Conservation (phyloP, 495 filamentous ascomycete species). For the Hypoxylon lienhwacheense region DNA sequence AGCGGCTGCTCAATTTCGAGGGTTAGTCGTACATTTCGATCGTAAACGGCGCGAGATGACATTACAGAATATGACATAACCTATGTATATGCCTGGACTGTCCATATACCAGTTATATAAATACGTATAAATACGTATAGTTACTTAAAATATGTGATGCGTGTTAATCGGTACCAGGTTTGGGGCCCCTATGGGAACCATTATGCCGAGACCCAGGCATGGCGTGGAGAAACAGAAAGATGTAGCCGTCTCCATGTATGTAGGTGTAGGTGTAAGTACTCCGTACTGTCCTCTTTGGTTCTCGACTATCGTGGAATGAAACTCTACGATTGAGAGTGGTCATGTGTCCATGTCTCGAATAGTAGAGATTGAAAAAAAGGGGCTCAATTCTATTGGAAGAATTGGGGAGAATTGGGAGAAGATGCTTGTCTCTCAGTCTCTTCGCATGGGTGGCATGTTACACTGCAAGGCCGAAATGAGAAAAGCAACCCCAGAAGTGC, state of each 20-base stretch:
- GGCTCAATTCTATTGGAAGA: conserved; percentile 22
- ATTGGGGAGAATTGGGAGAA: too few species aligned
- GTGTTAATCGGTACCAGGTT: conserved; percentile 27
- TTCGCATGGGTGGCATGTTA: conserved; percentile 33
- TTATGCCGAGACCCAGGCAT: conserved; percentile 30
- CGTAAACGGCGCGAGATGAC: conserved; percentile 1
- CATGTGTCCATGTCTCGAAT: conserved; percentile 32
- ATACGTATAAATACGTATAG: conserved; percentile 19
- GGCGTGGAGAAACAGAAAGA: conserved; percentile 29
- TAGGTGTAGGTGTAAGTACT: background rate
- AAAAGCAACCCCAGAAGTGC: conserved; percentile 36
- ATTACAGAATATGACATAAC: too few species aligned
- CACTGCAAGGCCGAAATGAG: conserved; percentile 37
- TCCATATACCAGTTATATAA: too few species aligned
- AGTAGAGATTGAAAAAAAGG: conserved; percentile 21
- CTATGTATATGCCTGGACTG: too few species aligned
- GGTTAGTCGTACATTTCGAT: background rate
- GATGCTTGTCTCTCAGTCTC: too few species aligned
- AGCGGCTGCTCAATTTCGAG: background rate
- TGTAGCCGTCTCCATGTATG: conserved; percentile 11
- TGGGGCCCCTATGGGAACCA: conserved; percentile 6
- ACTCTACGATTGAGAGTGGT: conserved; percentile 26
- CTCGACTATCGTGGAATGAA: conserved; percentile 24
- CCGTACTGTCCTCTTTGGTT: conserved; percentile 13
- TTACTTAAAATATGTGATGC: conserved; percentile 30